Base-by-base conservation (phyloP, 2,329 filamentous ascomycete species). In the Metarhizium brunneum region DNA sequence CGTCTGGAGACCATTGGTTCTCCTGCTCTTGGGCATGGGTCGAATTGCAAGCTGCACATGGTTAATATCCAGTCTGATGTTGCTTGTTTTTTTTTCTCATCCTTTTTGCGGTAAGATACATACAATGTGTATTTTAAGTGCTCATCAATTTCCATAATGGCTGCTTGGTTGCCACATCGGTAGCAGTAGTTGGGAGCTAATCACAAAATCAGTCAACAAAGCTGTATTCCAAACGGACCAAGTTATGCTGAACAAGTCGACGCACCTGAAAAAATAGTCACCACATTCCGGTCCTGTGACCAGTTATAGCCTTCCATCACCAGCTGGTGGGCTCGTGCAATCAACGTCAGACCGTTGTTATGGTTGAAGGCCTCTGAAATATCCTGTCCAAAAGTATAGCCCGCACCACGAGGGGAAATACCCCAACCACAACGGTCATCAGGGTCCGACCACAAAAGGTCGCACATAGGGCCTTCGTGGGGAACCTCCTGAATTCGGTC, bases 71-170 rank as follows among this genome's bases (percentile, higher is more conserved):
- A 35, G 6, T 35, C 32, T 35, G 49, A 52, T 10, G 16, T 29
- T 11, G 42, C 18, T 40, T 38, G 6, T 10, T 29, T 25, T 53
- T 49, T 29, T 25, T 25, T 25, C 18, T 18, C 20, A 25, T 25
- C 25, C 25, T 25, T 25, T 25, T 25, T 4, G 4, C 25, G 25
- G 59, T 11, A 11, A 20, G 49, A 35, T 38, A 85, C 91, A 74
- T 82, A 96, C 92, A 99, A 97, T 68, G 94, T 97, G 76, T 97
- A 99, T 80, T 99, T 97, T 70, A 99, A 78, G 73, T 97, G 92
- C 76, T 99, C 94, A 63, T 97, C 94, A 73, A 99, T 99, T 76
- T 97, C 94, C 94, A 99, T 99, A 72, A 99, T 97, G n/a, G 94
- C 94, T 56, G 94, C 94, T 75, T 97, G 94, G 75, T 99, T 99